A percentile compares a stretch with the other conserved stretches of the same genome.
These are phyloP conservation scores for Exophiala sp. DNA, from an alignment of 2,329 filamentous ascomycete genomes.

Conservation along the genomic window DNA sequence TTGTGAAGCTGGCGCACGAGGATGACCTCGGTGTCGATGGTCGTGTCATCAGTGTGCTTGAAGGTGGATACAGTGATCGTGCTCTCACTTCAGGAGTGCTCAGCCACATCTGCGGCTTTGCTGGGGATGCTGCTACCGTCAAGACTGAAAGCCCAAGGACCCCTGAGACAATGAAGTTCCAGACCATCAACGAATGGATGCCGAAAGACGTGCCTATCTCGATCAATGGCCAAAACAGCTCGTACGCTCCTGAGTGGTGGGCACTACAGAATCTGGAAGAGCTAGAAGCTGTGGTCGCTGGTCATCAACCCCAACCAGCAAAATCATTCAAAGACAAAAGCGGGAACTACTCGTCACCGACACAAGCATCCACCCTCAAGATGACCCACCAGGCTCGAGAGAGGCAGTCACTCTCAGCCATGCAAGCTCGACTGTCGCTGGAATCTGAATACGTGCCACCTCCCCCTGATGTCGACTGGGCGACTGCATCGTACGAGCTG, in stretches of 20 bases:
- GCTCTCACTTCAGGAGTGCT: constrained; percentile 83
- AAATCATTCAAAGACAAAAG: constrained; percentile 56
- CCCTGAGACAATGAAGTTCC: constrained; percentile 2
- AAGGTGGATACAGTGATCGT: constrained; percentile 93
- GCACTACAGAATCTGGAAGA: constrained; percentile 61
- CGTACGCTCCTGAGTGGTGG: constrained; percentile 59
- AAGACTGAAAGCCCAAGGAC: background rate
- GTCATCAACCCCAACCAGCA: constrained; percentile 47
- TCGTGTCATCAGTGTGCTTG: constrained; percentile 85
- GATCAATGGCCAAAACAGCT: constrained; percentile 15
- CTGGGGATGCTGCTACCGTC: constrained; percentile 4
- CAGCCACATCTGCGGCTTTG: constrained; percentile 81
- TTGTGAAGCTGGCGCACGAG: constrained; percentile 77
- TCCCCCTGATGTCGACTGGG: constrained; percentile 80
- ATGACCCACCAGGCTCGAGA: constrained; percentile 63
- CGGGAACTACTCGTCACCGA: constrained; percentile 81
- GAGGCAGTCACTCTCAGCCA: constrained; percentile 22
- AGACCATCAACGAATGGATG: constrained; percentile 23
- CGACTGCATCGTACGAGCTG: constrained; percentile 75
- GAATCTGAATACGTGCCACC: constrained; percentile 57
- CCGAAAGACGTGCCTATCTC: background rate
- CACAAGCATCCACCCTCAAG: constrained; percentile 81
- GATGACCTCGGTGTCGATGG: constrained; percentile 74
- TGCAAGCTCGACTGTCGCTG: constrained; percentile 25
- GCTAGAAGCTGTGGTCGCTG: constrained; percentile 60